phyloP scores from a whole-genome alignment of 176 grass and related monocot genomes.

The Echinochloa phyllopogon region DNA sequence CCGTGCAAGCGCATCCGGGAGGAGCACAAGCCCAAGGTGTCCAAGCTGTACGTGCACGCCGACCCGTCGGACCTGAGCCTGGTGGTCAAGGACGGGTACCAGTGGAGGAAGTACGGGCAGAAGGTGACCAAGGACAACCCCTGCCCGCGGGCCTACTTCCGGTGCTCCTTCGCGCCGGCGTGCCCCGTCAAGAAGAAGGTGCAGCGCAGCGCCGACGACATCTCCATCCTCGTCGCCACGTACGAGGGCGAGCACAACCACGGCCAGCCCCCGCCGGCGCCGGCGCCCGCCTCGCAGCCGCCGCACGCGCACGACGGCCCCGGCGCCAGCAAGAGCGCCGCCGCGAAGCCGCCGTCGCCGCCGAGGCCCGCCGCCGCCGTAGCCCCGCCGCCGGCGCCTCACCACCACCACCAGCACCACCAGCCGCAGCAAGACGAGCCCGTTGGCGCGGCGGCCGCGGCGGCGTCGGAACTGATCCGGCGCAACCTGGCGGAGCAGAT shows the following conservation, averaged over 20 bases:
- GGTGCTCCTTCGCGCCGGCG: constrained; percentile 77
- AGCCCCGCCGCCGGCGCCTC: neutral
- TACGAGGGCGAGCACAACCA: constrained; percentile 99
- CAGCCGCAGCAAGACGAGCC: constrained; percentile 15
- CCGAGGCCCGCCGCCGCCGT: constrained; percentile 7
- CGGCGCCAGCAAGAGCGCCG: constrained; percentile 30
- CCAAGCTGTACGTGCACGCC: constrained; percentile 64
- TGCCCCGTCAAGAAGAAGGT: constrained; percentile 98
- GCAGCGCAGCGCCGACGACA: constrained; percentile 64
- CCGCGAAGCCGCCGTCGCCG: constrained; percentile 38
- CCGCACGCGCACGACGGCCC: constrained; percentile 4
- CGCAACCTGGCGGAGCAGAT: constrained; percentile 74
- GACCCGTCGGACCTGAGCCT: constrained; percentile 73
- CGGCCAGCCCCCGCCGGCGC: constrained; percentile 40
- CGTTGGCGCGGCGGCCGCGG: neutral
- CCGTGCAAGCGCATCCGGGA: constrained; percentile 59
- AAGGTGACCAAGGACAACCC: constrained; percentile 98
- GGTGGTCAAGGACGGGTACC: constrained; percentile 87
- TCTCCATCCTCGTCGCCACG: constrained; percentile 69
- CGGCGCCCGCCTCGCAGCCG: neutral
- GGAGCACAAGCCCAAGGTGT: constrained; percentile 58
- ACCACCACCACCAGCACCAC: neutral
- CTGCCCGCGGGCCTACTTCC: constrained; percentile 86
- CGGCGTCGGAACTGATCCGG: constrained; percentile 45
- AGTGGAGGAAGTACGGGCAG: constrained; percentile 96